Evolutionary conservation across 2,329 filamentous ascomycete genomes (phyloP).

Genomic region (Herpotrichia juniperi): DNA sequence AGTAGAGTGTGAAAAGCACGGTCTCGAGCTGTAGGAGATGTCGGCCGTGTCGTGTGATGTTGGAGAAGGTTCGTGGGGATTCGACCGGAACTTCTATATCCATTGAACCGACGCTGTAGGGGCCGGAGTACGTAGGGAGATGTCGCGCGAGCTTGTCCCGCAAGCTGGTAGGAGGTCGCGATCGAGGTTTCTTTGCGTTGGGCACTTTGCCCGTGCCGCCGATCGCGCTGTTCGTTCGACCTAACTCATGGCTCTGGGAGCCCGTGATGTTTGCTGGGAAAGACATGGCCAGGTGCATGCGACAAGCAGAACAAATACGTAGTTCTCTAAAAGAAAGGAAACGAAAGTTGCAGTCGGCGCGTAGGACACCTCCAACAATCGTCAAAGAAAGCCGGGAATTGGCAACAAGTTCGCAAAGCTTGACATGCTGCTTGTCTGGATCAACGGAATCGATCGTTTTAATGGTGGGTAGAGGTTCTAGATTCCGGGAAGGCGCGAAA

Average conservation of each 20-base stretch:
- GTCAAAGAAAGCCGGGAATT: too few species aligned
- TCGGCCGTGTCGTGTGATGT: slow-evolving; percentile 56
- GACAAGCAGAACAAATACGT: too few species aligned
- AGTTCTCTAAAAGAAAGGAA: too few species aligned
- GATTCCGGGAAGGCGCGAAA: too few species aligned
- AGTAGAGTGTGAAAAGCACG: slow-evolving; percentile 69
- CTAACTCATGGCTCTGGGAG: background rate
- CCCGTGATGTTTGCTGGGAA: too few species aligned
- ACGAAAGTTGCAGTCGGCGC: too few species aligned
- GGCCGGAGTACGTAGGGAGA: slow-evolving; percentile 59
- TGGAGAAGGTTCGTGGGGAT: slow-evolving; percentile 55
- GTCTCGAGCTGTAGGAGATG: slow-evolving; percentile 62
- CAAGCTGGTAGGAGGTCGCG: slow-evolving; percentile 53
- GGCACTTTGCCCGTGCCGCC: slow-evolving; percentile 35
- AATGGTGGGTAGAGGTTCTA: too few species aligned
- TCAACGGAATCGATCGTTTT: too few species aligned
- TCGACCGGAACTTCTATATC: slow-evolving; percentile 61
- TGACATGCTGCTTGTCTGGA: too few species aligned
- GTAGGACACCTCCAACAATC: too few species aligned
- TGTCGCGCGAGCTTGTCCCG: slow-evolving; percentile 54
- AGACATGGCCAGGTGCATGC: too few species aligned
- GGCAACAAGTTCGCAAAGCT: too few species aligned
- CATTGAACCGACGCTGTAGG: slow-evolving; percentile 57
- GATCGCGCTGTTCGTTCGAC: slow-evolving; percentile 3
- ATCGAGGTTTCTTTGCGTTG: slow-evolving; percentile 55